phyloP scores from a whole-genome alignment of 1,139 yeast species.

The Candida smagusa region DNA sequence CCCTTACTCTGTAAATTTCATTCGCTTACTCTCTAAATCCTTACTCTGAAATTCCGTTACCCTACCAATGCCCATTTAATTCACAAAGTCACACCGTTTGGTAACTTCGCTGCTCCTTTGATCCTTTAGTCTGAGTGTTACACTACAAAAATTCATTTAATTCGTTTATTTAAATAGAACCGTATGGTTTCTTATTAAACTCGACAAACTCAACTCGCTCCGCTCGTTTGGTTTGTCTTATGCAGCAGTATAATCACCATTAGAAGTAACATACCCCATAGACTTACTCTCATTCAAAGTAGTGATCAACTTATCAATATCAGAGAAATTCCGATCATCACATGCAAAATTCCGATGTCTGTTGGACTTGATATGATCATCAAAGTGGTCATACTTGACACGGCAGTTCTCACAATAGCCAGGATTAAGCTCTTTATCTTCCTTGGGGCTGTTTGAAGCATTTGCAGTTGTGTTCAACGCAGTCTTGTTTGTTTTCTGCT shows the following conservation, averaged over 20 bases:
- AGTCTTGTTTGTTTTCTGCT: constrained; percentile 18
- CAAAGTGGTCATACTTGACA: constrained; percentile 77
- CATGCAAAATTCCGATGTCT: constrained; percentile 81
- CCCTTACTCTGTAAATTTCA: too few species aligned
- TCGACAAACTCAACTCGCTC: too few species aligned
- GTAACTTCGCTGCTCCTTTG: too few species aligned
- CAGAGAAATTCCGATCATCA: constrained; percentile 66
- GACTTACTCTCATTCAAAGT: constrained; percentile 44
- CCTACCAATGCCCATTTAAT: too few species aligned
- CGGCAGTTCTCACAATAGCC: constrained; percentile 96
- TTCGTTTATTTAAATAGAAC: too few species aligned
- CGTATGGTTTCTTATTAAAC: too few species aligned
- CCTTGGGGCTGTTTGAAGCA: constrained; percentile 6
- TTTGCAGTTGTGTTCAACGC: constrained; percentile 6
- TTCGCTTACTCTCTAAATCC: too few species aligned
- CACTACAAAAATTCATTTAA: too few species aligned
- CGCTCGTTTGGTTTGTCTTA: constrained; percentile 1
- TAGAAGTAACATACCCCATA: constrained; percentile 42
- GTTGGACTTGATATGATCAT: constrained; percentile 66
- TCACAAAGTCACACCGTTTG: too few species aligned
- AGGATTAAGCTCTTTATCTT: constrained; percentile 38
- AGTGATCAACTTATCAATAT: constrained; percentile 68
- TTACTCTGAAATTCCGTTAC: too few species aligned
- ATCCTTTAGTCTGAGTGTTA: too few species aligned
- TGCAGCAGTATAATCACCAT: constrained; percentile 38